Conservation (phyloP, 2,329 filamentous ascomycete species). For the Tolypocladium amazonense region DNA sequence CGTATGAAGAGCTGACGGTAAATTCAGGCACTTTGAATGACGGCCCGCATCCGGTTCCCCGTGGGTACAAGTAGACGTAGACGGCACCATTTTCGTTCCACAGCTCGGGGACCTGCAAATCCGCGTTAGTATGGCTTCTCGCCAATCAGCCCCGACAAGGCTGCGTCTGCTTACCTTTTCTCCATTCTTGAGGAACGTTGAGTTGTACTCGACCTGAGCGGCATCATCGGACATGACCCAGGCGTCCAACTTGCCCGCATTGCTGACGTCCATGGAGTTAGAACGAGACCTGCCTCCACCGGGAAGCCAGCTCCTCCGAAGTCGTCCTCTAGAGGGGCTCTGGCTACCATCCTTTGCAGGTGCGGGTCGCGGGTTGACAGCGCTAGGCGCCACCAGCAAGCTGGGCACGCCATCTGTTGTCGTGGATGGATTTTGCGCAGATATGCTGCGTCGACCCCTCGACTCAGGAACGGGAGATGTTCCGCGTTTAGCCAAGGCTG, state of each 20-base stretch:
- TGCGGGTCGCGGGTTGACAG: slow-evolving; percentile 17
- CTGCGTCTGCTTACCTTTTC: slow-evolving; percentile 35
- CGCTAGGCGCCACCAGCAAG: slow-evolving; percentile 18
- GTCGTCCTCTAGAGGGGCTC: slow-evolving; percentile 32
- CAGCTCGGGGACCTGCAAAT: slow-evolving; percentile 47
- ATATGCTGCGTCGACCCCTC: slow-evolving; percentile 34
- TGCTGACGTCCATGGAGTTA: slow-evolving; percentile 28
- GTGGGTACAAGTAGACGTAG: slow-evolving; percentile 46
- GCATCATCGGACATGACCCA: slow-evolving; percentile 46
- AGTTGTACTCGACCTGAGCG: slow-evolving; percentile 44
- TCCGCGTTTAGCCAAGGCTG: slow-evolving; percentile 13
- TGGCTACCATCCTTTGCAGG: slow-evolving; percentile 24
- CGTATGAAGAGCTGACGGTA: slow-evolving; percentile 40
- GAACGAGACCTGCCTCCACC: slow-evolving; percentile 38
- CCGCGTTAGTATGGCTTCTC: slow-evolving; percentile 1
- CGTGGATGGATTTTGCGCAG: slow-evolving; percentile 30
- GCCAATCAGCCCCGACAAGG: not conserved
- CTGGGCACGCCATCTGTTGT: slow-evolving; percentile 14
- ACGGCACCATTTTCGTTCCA: slow-evolving; percentile 53
- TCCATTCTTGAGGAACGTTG: slow-evolving; percentile 36
- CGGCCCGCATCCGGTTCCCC: slow-evolving; percentile 36
- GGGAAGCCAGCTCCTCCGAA: slow-evolving; percentile 44
- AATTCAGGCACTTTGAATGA: slow-evolving; percentile 51
- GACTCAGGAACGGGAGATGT: slow-evolving; percentile 24
- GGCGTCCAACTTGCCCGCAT: slow-evolving; percentile 20